Base-by-base conservation (phyloP, 2,329 filamentous ascomycete species). In the Diaporthe helianthi region DNA sequence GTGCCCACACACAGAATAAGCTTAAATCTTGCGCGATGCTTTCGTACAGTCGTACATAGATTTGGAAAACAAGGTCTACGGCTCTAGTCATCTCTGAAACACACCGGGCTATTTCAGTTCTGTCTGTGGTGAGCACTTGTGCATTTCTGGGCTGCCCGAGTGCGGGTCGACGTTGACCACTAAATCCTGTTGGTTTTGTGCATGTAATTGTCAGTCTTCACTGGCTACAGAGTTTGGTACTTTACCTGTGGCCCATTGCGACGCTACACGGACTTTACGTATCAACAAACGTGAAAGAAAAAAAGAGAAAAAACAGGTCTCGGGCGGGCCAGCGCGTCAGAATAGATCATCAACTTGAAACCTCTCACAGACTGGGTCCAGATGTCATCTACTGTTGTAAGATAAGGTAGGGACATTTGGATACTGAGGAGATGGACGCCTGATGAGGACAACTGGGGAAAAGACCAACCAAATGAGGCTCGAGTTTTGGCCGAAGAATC, bases 21-120 rank as follows among this genome's bases (percentile, higher is more conserved):
- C 58, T 63, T 63, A 63, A 63, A 63, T 49, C 44, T 63, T 63
- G 29, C 44, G 44, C 44, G 58, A 63, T 49, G n/a, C 41, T 63
- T 63, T 49, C 29, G 58, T 63, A 49, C n/a, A 26, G 44, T n/a
- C 44, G 29, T 63, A 19, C 44, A 12, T 15, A 19, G 58, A 12
- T 15, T 19, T 49, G 22, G 44, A 36, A 36, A 24, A 36, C 26
- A 63, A 33, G 29, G 58, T 49, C 29, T 49, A 22, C 29, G 44
- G 29, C 15, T 49, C 44, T 33, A 33, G 15, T 13, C 24, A 24
- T 36, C 13, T 47, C 36, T 63, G 58, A 63, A 63, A 63, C 58
- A 31, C n/a, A 7, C 8, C 1, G n/a, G 26, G 47, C 15, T 24
- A 36, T 63, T 49, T 12, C 29, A 24, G 41, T 49, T 9, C n/a